Conservation (phyloP, 176 grass and related monocot genomes). For the Metroxylon sagu region DNA sequence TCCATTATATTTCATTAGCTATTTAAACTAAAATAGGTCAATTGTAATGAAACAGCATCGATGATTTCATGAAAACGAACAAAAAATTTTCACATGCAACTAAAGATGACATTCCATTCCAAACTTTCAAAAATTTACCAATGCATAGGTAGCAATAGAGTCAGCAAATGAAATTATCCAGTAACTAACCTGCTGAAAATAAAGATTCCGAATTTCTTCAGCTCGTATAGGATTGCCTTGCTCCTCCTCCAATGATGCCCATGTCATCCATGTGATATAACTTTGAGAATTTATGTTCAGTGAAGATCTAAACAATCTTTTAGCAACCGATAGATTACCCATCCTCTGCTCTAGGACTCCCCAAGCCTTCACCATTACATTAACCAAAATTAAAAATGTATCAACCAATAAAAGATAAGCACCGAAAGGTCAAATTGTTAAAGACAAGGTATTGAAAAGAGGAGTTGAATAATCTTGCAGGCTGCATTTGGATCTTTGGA, state of each 20-base stretch:
- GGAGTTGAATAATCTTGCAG: no score
- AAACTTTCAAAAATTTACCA: no score
- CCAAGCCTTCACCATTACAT: conserved; percentile 60
- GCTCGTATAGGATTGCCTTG: conserved; percentile 69
- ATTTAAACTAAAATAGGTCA: no score
- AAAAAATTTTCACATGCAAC: no score
- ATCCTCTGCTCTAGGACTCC: conserved; percentile 87
- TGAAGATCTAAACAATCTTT: conserved; percentile 80
- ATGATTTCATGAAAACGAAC: no score
- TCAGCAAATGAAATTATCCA: neutral
- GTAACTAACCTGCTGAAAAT: conserved; percentile 81
- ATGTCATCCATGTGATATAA: conserved; percentile 97
- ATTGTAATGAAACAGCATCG: no score
- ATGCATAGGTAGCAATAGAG: no score
- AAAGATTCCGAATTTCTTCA: conserved; percentile 91
- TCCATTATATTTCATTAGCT: no score
- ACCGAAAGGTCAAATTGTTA: no score
- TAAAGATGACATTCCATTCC: no score
- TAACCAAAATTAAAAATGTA: neutral
- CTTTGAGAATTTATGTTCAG: conserved; percentile 94
- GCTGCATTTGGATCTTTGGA: no score
- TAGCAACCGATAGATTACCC: conserved; percentile 66
- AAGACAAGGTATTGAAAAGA: no score
- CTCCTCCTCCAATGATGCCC: conserved; percentile 69
- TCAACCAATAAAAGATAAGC: neutral